Evolutionary conservation across 2,329 filamentous ascomycete genomes (phyloP), one percentile per base, ranked within the genome.

Genomic region (Aspergillus vadensis): DNA sequence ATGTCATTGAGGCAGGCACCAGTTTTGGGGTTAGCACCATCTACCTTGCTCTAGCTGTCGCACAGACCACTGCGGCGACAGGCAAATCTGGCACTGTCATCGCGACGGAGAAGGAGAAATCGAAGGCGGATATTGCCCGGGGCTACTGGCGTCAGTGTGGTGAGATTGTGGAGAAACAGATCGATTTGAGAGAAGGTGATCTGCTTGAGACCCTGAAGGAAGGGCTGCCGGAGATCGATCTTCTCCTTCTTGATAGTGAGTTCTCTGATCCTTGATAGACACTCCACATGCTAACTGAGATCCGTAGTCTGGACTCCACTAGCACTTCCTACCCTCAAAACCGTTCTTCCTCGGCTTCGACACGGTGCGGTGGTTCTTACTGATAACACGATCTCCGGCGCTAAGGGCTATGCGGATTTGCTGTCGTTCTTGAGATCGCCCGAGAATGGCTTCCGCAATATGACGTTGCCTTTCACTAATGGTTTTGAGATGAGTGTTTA

Each of bases 1-100:
- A 79, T 44, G 74, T 87, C 25, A 80, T 88, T 32, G 86, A 88
- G 67, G 85, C 84, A 0, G 86, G 86, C 0, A 88, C 86, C 0
- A 84, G 81, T 36, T 88, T 85, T 59, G 86, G 86, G 2, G 80
- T 88, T 1, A 86, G 82, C 59, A 88, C 86, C 0, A 85, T 88
- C 48, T 88, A 87, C 60, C 79, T 88, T 1, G 84, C 86, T 0
- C 75, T 88, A 1, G 86, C 85, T 0, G 83, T 85, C 0, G 78
- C 77, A 0, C 77, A 83, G 57, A 86, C 83, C 59, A 76, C 74
- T 0, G 66, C 63, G 0, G 61, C 55, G 2, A 65, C 62, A n/a
- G 74, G 71, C 12, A 57, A 70, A 58, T 9, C 67, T 43, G 82
- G 79, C 0, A 78, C 65, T 41, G 85, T 88, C 0, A 83, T 88